Conservation (phyloP, 495 filamentous ascomycete species). For the Daldinia loculata region DNA sequence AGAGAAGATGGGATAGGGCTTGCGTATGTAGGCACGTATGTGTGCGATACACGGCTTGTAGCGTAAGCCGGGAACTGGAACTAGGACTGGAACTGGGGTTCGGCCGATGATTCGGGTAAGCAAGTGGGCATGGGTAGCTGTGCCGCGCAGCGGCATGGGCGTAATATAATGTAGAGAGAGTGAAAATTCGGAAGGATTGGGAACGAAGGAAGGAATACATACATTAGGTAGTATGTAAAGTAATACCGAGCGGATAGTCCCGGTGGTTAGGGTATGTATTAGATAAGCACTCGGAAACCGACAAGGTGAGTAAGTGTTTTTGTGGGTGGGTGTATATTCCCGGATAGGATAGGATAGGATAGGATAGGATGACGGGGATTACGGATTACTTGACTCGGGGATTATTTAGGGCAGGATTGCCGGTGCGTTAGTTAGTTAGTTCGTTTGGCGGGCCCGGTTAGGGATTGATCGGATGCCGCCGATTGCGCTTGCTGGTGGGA, state of each 20-base stretch:
- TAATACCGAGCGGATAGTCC: neutral
- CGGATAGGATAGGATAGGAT: neutral
- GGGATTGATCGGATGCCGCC: too few species aligned
- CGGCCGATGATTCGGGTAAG: neutral
- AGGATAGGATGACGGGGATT: neutral
- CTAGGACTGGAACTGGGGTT: neutral
- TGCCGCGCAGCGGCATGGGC: neutral
- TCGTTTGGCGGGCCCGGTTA: neutral
- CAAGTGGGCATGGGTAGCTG: neutral
- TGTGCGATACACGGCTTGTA: neutral
- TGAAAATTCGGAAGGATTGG: neutral
- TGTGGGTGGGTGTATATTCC: neutral
- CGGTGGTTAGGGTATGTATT: neutral
- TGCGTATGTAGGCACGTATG: neutral
- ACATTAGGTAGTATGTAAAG: neutral
- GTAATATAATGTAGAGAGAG: neutral
- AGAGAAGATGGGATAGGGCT: neutral
- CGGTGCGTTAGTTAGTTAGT: neutral
- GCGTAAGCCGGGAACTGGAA: neutral
- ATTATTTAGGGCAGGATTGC: neutral
- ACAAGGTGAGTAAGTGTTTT: neutral
- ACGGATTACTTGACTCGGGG: neutral
- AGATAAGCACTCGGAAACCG: constrained; percentile 1
- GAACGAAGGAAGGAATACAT: neutral
- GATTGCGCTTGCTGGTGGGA: neutral